A percentile compares a stretch with the other conserved stretches of the same genome.
phyloP scores from a whole-genome alignment of 1,284 basidiomycete species.

The Cryptococcus deneoformans region DNA sequence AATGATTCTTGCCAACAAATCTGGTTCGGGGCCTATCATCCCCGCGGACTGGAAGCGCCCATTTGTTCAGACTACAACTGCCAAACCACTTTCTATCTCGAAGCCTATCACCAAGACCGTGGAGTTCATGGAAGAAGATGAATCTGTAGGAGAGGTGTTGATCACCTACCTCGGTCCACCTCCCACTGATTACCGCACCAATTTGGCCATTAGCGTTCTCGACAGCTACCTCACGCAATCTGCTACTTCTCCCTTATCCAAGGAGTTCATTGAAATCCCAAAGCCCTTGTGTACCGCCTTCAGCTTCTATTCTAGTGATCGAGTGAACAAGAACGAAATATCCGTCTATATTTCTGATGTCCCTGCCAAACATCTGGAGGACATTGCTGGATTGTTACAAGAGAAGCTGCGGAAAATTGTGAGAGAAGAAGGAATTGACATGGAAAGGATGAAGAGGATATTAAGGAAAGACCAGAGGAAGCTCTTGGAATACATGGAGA shows the following conservation, averaged over 20 bases:
- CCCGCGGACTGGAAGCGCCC: constrained; percentile 87
- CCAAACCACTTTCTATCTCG: constrained; percentile 59
- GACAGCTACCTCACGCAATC: constrained; percentile 88
- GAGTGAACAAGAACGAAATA: constrained; percentile 72
- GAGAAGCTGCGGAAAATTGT: constrained; percentile 69
- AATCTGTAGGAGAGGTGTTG: constrained; percentile 84
- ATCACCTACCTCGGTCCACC: constrained; percentile 78
- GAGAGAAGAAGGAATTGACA: constrained; percentile 72
- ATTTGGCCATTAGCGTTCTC: constrained; percentile 81
- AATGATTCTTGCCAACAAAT: constrained; percentile 56
- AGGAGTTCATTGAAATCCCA: constrained; percentile 90
- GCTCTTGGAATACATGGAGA: constrained; percentile 49
- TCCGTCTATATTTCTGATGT: constrained; percentile 80
- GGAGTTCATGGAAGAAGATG: constrained; percentile 98
- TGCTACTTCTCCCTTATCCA: constrained; percentile 83
- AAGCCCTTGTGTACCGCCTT: constrained; percentile 86
- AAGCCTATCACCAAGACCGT: constrained; percentile 60
- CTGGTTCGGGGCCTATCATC: constrained; percentile 25
- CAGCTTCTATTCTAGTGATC: constrained; percentile 73
- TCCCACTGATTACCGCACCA: constrained; percentile 68
- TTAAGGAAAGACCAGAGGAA: constrained; percentile 86
- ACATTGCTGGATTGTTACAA: constrained; percentile 68
- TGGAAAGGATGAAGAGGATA: constrained; percentile 85
- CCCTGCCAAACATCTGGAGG: constrained; percentile 72
- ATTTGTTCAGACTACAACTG: constrained; percentile 84